Percentiles rank a stretch among this genome's conserved stretches.
Conservation (phyloP, 306 rosid genomes). For the Casuarina glauca region DNA sequence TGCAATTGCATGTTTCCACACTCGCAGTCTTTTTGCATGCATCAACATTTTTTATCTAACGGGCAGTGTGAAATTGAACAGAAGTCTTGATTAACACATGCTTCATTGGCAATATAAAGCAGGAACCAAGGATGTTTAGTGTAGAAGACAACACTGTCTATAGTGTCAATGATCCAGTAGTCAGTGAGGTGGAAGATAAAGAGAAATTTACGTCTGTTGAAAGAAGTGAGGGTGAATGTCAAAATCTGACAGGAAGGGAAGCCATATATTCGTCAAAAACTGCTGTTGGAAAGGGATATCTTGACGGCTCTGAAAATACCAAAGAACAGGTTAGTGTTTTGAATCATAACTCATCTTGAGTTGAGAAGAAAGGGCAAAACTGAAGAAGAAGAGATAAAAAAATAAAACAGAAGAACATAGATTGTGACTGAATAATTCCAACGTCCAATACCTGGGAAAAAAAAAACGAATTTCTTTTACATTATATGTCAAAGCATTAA, state of each 20-base stretch:
- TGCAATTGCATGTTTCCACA: background rate
- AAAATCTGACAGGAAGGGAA: background rate
- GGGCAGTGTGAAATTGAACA: background rate
- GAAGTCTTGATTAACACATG: background rate
- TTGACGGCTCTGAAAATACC: background rate
- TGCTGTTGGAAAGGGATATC: background rate
- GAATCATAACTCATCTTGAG: background rate
- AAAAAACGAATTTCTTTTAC: too few relatives aligned
- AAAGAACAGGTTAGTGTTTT: constrained; percentile 6
- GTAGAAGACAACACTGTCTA: constrained; percentile 24
- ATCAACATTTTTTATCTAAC: background rate
- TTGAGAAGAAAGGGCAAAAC: background rate
- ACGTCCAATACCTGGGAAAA: too few relatives aligned
- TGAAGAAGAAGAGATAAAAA: background rate
- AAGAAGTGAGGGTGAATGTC: constrained; percentile 5
- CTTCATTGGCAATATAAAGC: constrained; percentile 11
- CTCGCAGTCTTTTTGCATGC: too few relatives aligned
- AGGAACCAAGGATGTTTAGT: constrained; percentile 31
- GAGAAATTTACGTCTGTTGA: constrained; percentile 20
- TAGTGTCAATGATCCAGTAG: constrained; percentile 21
- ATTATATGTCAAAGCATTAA: too few relatives aligned
- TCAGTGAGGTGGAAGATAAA: constrained; percentile 1
- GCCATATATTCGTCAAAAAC: background rate
- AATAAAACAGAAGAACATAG: too few relatives aligned
- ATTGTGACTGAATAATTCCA: too few relatives aligned